Base-by-base conservation (phyloP, 2,329 filamentous ascomycete genomes). In the Cladophialophora chaetospira region DNA sequence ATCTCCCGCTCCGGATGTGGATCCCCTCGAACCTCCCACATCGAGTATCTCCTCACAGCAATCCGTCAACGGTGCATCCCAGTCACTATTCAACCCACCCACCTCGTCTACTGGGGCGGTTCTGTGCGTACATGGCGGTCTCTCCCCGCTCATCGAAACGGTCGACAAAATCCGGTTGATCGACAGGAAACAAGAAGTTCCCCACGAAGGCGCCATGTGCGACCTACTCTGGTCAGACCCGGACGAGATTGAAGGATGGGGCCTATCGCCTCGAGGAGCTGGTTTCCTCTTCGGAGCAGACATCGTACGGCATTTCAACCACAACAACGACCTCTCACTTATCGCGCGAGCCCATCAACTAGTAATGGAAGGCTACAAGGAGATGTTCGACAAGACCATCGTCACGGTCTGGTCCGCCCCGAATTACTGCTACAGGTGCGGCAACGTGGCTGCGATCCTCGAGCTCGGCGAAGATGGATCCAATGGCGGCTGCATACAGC, bases 361-460 rank as follows among this genome's bases (percentile, higher is more conserved):
- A 19, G 94, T 99, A 63, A 99, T 97, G 94, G 94, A 99, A 72
- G 94, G 94, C 0, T 99, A 97, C 74, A 97, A 97, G 76, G 94
- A 97, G 72, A 97, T 97, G 92, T 99, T 97, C 69, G 91, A 96
- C 70, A 88, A 86, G 11, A 90, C 87, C 45, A 97, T 99, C 63
- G 94, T 97, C 38, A 99, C 94, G 0, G 94, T 99, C n/a, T 99
- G 94, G 93, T 95, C 89, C 0, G 92, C 92, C 8, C 92, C 92
- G 0, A 97, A 97, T 72, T 97, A 97, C 78, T 97, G 92, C 76
- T 97, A 97, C 75, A 85, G 91, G 62, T 97, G 92, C 69, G 92
- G 92, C 53, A 97, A 97, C 68, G 92, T 99, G 10, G 94, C 94
- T 0, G 93, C 94, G 0, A 92, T 99, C 57, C 78, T 99, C 53